A percentile compares a stretch with the other conserved stretches of the same genome.
Conservation (phyloP, 2,329 filamentous ascomycete species). For the Microcyclosporella mali region DNA sequence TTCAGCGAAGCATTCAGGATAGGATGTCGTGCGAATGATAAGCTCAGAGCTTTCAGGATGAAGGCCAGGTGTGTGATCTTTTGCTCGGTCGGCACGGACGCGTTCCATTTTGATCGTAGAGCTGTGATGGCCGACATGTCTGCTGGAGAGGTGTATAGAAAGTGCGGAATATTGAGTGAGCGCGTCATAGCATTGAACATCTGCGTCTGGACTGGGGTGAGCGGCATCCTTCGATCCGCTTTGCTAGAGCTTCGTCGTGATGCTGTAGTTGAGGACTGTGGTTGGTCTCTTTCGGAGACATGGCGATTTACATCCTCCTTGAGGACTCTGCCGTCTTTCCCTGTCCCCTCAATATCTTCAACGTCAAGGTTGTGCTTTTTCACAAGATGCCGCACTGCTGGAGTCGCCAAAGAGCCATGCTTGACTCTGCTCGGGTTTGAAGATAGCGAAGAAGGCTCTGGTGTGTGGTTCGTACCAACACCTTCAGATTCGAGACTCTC, state of each 20-base stretch:
- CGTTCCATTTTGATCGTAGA: slow-evolving; percentile 70
- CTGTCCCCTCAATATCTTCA: slow-evolving; percentile 70
- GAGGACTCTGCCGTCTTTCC: slow-evolving; percentile 80
- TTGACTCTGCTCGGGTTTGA: slow-evolving; percentile 46
- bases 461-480: slow-evolving; percentile 10
- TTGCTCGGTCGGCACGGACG: slow-evolving; percentile 39
- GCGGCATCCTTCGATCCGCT: slow-evolving; percentile 60
- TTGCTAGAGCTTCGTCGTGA: slow-evolving; percentile 32
- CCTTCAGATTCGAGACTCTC: slow-evolving; percentile 16
- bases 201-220: slow-evolving; percentile 75
- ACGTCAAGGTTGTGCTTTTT: slow-evolving; percentile 77
- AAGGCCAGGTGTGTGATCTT: slow-evolving; percentile 90
- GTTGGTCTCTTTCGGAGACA: slow-evolving; percentile 37
- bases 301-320: slow-evolving; percentile 76
- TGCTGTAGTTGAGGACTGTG: slow-evolving; percentile 27
- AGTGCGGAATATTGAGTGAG: slow-evolving; percentile 86
- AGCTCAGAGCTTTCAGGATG: slow-evolving; percentile 88
- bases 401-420: slow-evolving; percentile 74
- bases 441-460: background rate
- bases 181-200: slow-evolving; percentile 99
- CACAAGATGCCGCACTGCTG: slow-evolving; percentile 80
- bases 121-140: slow-evolving; percentile 70
- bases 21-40: slow-evolving; percentile 74
- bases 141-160: slow-evolving; percentile 87
- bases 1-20: slow-evolving; percentile 84